Conservation (phyloP, 1,284 basidiomycete species). For the Cutaneotrichosporon sp. region DNA sequence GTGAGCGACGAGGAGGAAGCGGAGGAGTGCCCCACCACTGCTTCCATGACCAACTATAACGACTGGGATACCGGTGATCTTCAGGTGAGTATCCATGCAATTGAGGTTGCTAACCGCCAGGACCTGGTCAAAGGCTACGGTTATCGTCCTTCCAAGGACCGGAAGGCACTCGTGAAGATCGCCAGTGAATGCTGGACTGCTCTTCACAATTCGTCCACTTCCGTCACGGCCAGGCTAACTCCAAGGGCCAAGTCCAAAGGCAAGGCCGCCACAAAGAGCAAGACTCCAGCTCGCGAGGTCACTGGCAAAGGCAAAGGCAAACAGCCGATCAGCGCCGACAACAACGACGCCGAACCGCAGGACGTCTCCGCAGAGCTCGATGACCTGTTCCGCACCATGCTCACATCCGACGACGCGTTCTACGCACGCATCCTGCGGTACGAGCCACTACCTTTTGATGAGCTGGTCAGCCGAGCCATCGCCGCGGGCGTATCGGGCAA, state of each 20-base stretch:
- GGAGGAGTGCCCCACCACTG: constrained; percentile 2
- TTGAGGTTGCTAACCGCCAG: not conserved
- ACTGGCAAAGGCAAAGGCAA: not conserved
- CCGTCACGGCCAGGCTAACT: constrained; percentile 13
- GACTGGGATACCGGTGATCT: constrained; percentile 34
- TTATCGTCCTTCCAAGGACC: constrained; percentile 29
- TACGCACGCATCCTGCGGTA: constrained; percentile 42
- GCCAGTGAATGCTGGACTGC: constrained; percentile 42
- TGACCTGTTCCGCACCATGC: constrained; percentile 29
- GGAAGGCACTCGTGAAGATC: constrained; percentile 27
- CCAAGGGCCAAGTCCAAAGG: not conserved
- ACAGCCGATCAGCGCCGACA: not conserved
- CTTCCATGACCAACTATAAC: constrained; percentile 37
- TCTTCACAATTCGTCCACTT: too few species aligned
- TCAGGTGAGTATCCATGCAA: constrained; percentile 24
- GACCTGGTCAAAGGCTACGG: constrained; percentile 28
- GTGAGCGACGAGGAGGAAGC: constrained; percentile 11
- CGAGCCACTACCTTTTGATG: constrained; percentile 46
- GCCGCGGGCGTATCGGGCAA: constrained; percentile 27
- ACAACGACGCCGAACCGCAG: constrained; percentile 20
- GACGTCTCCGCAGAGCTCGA: constrained; percentile 35
- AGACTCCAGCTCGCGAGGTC: not conserved
- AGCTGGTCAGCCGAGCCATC: constrained; percentile 35
- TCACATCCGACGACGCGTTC: constrained; percentile 29
- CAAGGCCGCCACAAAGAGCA: not conserved